Conservation (phyloP, 1,139 yeast species). For the Protomyces macrosporus region DNA sequence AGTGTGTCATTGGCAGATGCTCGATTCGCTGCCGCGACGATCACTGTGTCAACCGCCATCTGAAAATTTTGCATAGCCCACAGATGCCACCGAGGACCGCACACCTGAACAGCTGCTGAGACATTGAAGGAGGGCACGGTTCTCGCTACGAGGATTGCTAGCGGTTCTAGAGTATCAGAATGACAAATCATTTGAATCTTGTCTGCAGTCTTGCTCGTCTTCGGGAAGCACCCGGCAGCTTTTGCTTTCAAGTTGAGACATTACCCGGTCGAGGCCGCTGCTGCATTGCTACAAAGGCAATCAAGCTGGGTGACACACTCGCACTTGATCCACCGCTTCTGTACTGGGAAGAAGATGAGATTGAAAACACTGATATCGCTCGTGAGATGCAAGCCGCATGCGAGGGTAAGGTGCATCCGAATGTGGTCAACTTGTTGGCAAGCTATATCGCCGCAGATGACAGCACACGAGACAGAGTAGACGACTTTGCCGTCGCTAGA, state of each 20-base stretch:
- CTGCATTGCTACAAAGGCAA: background rate
- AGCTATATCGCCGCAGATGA: conserved; percentile 1
- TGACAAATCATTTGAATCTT: too few relatives aligned
- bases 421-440: conserved; percentile 4
- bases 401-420: background rate
- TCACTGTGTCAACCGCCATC: too few relatives aligned
- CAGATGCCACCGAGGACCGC: too few relatives aligned
- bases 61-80: too few relatives aligned
- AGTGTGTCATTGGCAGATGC: too few relatives aligned
- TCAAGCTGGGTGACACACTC: background rate
- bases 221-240: background rate
- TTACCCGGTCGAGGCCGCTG: background rate
- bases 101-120: too few relatives aligned
- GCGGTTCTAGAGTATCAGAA: too few relatives aligned
- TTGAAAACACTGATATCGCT: background rate
- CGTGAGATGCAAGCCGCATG: conserved; percentile 1
- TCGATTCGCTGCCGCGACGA: too few relatives aligned
- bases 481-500: conserved; percentile 5
- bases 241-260: background rate
- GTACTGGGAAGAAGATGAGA: conserved; percentile 6
- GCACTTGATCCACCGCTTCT: conserved; percentile 12
- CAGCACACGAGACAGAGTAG: background rate
- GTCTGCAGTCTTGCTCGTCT: too few relatives aligned
- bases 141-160: too few relatives aligned
- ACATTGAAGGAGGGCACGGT: too few relatives aligned